Percentiles rank a stretch among this genome's conserved stretches.
These are phyloP conservation scores for Penicillium flavigenum DNA, from an alignment of 495 filamentous ascomycete genomes.

Conservation along the genomic window DNA sequence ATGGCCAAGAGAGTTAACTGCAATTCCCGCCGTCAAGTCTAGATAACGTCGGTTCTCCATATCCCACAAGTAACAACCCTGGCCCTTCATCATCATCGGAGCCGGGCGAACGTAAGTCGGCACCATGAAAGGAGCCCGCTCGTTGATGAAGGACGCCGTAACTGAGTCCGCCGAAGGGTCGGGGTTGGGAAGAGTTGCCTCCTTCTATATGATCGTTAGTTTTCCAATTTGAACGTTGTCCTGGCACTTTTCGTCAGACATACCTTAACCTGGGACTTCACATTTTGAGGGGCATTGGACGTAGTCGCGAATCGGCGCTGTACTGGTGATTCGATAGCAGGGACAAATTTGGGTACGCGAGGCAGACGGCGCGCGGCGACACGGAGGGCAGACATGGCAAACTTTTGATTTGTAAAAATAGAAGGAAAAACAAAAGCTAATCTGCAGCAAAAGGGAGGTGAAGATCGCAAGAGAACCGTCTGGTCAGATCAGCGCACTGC, in stretches of 20 bases:
- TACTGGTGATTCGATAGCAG: conserved; percentile 38
- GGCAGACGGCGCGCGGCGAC: conserved; percentile 43
- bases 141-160: conserved; percentile 68
- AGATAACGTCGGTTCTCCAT: conserved; percentile 84
- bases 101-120: conserved; percentile 91
- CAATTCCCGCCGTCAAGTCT: conserved; percentile 94
- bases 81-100: conserved; percentile 82
- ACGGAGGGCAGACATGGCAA: conserved; percentile 32
- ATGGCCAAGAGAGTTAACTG: conserved; percentile 90
- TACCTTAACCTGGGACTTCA: conserved; percentile 28
- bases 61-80: conserved; percentile 87
- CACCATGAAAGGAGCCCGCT: conserved; percentile 83
- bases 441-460: neutral
- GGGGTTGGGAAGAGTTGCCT: conserved; percentile 64
- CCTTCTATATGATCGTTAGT: conserved; percentile 47
- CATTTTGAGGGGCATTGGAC: conserved; percentile 28
- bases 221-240: neutral
- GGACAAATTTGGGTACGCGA: conserved; percentile 31
- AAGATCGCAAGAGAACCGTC: conserved; percentile 3
- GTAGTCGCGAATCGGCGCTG: conserved; percentile 40
- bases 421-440: conserved; percentile 4
- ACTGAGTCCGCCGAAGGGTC: conserved; percentile 78
- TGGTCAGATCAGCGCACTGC: conserved; percentile 10
- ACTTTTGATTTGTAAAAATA: conserved; percentile 12
- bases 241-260: neutral